Evolutionary conservation across 768 basidiomycete species (phyloP), one percentile per base, ranked within the genome.

Genomic region (Fistulinella prunicolor): DNA sequence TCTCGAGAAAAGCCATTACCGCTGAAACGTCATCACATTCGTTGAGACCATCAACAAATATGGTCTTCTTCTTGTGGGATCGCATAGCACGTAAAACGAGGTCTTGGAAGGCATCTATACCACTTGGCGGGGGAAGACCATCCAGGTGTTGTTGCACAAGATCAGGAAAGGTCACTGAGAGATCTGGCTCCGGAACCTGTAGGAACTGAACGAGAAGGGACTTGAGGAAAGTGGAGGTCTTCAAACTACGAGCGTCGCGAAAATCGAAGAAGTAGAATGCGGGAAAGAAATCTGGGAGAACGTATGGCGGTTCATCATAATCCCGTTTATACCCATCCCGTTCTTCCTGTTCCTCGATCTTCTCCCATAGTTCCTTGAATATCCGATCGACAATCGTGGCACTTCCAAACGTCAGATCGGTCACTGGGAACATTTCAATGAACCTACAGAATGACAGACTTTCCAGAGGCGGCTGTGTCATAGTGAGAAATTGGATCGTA

Each of bases 251-350:
- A 44, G 37, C 44, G 42, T 65, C 63, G 26, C 63, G 61, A 42
- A 54, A 60, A 49, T 64, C 63, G 42, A 65, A 64, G 28, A 62
- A 64, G 50, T 60, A 60, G 44, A 60, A 55, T 0, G 50, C 63
- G 3, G 63, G 55, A 40, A 56, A 56, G 46, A 62, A 62, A 47
- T 62, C 58, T 10, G 60, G 60, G 10, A 44, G 61, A 38, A 60
- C 14, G 5, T 42, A 44, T 42, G 52, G 49, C 3, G 50, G 58
- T 38, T 58, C 53, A 21, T 58, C 51, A 17, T 41, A 38, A 36
- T 50, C 46, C 49, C 45, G 58, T 45, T 49, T 46, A 37, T 24
- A 28, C 3, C 58, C 55, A 28, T 47, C 50, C 20, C 14, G 48
- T 26, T 60, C 55, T 19, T 58, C 55, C 19, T 63, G 55, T 39